Conservation (phyloP, 2,329 filamentous ascomycete species). For the Apiospora phragmitis region DNA sequence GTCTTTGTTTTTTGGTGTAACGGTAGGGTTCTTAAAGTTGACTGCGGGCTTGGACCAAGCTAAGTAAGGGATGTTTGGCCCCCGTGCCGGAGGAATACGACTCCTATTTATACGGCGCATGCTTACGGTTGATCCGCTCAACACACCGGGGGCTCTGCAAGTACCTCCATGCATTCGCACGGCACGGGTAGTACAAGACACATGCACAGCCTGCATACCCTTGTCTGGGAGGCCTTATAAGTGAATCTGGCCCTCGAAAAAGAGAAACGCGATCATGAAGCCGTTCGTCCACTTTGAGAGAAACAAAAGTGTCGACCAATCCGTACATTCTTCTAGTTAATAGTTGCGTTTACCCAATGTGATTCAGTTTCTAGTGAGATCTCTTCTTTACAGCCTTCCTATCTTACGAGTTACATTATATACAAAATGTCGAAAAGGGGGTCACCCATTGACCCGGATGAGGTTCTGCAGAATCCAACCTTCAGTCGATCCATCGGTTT, state of each 20-base stretch:
- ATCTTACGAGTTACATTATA: too few species aligned
- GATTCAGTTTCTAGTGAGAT: too few species aligned
- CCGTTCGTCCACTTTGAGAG: not conserved
- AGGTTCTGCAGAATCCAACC: not conserved
- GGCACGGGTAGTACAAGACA: not conserved
- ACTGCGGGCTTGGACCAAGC: not conserved
- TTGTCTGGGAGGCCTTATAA: not conserved
- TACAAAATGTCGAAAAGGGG: not conserved
- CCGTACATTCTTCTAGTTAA: not conserved
- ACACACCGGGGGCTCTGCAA: not conserved
- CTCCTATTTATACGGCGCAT: not conserved
- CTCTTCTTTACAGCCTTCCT: not conserved
- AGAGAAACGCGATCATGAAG: not conserved
- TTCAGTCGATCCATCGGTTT: constrained; percentile 3
- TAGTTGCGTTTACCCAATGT: not conserved
- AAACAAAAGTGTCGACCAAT: not conserved
- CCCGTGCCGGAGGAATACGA: not conserved
- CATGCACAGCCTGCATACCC: not conserved
- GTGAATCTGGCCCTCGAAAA: not conserved
- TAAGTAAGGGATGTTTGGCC: not conserved
- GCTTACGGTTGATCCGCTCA: not conserved
- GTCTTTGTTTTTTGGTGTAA: not conserved
- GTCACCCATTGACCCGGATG: not conserved
- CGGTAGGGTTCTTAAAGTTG: not conserved
- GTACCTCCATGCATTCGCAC: not conserved